These are phyloP conservation scores for Boechera retrofracta DNA, from an alignment of 345 rosid species.

Conservation along the genomic window DNA sequence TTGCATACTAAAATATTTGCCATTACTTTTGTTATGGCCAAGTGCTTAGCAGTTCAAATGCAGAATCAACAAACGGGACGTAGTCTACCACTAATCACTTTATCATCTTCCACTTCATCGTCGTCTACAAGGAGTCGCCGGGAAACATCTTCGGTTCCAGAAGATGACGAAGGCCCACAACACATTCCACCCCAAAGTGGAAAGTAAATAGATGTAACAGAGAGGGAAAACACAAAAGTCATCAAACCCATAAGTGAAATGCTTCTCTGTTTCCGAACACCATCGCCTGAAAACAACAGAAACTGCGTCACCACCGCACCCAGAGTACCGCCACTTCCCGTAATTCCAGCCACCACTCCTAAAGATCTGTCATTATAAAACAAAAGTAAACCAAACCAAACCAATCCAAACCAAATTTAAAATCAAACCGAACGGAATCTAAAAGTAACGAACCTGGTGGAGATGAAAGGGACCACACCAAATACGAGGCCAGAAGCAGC, in stretches of 20 bases:
- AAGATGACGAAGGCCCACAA: conserved; percentile 49
- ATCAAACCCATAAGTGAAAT: conserved; percentile 88
- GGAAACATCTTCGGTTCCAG: neutral
- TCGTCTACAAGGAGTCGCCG: conserved; percentile 46
- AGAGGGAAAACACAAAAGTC: conserved; percentile 59
- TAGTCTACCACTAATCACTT: neutral
- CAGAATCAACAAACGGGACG: conserved; percentile 27
- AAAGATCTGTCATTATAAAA: conserved; percentile 58
- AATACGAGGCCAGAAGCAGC: conserved; percentile 87
- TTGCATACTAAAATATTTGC: neutral
- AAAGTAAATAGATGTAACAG: conserved; percentile 60
- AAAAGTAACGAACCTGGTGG: conserved; percentile 52
- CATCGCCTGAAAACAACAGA: conserved; percentile 66
- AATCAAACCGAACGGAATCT: neutral
- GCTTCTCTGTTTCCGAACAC: conserved; percentile 60
- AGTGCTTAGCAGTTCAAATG: neutral
- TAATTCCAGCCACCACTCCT: conserved; percentile 84
- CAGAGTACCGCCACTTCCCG: conserved; percentile 81
- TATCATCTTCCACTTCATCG: conserved; percentile 18
- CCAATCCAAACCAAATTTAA: neutral
- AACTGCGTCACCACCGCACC: conserved; percentile 78
- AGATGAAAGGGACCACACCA: conserved; percentile 87
- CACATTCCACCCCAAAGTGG: conserved; percentile 72
- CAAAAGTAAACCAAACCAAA: neutral
- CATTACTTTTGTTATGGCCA: neutral